Conservation (phyloP, 2,329 filamentous ascomycete species). For the Amauroascus verrucosus region DNA sequence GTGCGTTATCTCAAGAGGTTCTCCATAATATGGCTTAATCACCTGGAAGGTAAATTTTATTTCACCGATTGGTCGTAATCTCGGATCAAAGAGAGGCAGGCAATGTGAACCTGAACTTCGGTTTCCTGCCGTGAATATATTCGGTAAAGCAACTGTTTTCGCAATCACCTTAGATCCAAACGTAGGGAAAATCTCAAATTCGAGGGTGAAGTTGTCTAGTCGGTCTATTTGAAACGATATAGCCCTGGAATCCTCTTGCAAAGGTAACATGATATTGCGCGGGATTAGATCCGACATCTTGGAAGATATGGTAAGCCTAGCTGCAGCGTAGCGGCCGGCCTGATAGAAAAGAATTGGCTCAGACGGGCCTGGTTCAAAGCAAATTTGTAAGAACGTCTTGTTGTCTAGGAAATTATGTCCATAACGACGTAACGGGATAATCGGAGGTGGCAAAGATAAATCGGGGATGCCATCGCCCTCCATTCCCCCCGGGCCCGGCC, state of each 20-base stretch:
- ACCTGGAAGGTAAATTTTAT: constrained; percentile 92
- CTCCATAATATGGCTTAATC: constrained; percentile 88
- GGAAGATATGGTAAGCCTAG: constrained; percentile 88
- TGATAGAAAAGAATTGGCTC: constrained; percentile 92
- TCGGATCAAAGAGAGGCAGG: constrained; percentile 83
- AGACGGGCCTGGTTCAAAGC: constrained; percentile 50
- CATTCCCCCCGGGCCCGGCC: constrained; percentile 27
- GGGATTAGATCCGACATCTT: constrained; percentile 94
- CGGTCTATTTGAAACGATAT: constrained; percentile 96
- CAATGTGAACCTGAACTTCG: constrained; percentile 72
- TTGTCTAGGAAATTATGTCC: constrained; percentile 98
- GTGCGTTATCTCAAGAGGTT: constrained; percentile 89
- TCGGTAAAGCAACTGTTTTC: constrained; percentile 83
- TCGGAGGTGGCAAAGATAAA: constrained; percentile 84
- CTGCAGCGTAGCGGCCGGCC: constrained; percentile 89
- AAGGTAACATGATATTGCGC: constrained; percentile 86
- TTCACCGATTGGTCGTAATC: constrained; percentile 82
- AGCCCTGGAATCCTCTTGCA: constrained; percentile 88
- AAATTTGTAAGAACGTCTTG: constrained; percentile 90
- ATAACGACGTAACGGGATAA: constrained; percentile 87
- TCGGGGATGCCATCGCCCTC: constrained; percentile 81
- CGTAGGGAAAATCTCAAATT: constrained; percentile 95
- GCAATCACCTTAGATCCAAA: constrained; percentile 97
- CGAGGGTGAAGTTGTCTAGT: constrained; percentile 81
- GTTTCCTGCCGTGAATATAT: constrained; percentile 64